A percentile compares a stretch with the other conserved stretches of the same genome.
Evolutionary conservation across 2,329 filamentous ascomycete genomes (phyloP).

Genomic region (Talaromyces sp.): DNA sequence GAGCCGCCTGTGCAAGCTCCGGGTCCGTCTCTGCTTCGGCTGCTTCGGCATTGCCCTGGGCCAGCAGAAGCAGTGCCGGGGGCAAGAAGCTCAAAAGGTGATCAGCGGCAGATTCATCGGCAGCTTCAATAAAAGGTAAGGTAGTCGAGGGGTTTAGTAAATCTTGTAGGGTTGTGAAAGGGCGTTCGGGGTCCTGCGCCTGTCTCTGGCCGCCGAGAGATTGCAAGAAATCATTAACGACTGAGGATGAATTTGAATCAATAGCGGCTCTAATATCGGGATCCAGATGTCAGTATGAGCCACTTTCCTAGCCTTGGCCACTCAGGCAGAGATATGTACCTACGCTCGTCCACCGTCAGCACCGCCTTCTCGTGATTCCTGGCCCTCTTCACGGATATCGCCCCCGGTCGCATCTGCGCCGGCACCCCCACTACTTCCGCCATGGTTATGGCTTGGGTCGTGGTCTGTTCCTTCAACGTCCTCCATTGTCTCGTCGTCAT

Average conservation of each 20-base stretch:
- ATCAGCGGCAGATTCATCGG: conserved; percentile 68
- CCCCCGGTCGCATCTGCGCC: conserved; percentile 86
- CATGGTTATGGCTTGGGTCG: conserved; percentile 59
- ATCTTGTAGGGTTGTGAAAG: conserved; percentile 83
- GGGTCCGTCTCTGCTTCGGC: conserved; percentile 68
- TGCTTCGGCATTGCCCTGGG: conserved; percentile 65
- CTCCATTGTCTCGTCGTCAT: conserved; percentile 77
- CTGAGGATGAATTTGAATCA: conserved; percentile 69
- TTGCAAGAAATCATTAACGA: conserved; percentile 85
- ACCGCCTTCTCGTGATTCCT: conserved; percentile 85
- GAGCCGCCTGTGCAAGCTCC: conserved; percentile 70
- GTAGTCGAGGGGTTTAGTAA: conserved; percentile 78
- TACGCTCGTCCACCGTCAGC: conserved; percentile 99
- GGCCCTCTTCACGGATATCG: conserved; percentile 87
- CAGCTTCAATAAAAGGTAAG: conserved; percentile 72
- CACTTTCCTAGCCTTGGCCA: conserved; percentile 15
- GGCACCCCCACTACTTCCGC: conserved; percentile 74
- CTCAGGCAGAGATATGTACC: conserved; percentile 62
- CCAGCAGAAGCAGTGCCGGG: conserved; percentile 73
- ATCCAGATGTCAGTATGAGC: conserved; percentile 9
- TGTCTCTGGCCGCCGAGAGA: conserved; percentile 65
- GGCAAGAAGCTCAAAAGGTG: conserved; percentile 77
- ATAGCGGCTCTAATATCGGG: conserved; percentile 59
- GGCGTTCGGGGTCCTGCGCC: conserved; percentile 57
- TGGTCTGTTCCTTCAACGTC: conserved; percentile 68